These are phyloP conservation scores for Rhododendron kiyosumense DNA, from an alignment of 148 eudicot genomes.

Conservation along the genomic window DNA sequence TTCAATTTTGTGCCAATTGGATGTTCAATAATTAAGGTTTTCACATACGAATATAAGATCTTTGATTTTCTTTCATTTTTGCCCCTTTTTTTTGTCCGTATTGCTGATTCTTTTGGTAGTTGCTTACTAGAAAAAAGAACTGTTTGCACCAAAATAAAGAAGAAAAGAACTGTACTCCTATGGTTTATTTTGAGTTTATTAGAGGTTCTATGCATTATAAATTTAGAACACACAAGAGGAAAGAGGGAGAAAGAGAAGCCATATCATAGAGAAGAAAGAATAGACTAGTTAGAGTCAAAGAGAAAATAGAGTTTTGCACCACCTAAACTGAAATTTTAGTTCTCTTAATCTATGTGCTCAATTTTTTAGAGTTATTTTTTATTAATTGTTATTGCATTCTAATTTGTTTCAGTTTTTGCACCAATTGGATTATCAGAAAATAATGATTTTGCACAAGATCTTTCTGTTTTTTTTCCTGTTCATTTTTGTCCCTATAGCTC, in stretches of 20 bases:
- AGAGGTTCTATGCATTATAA: not conserved
- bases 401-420: no score
- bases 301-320: no score
- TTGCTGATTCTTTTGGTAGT: not conserved
- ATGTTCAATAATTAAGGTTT: no score
- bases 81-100: not conserved
- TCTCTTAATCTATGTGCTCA: no score
- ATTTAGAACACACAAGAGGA: not conserved
- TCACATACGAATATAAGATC: not conserved
- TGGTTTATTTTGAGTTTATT: not conserved
- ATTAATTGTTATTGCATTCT: no score
- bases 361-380: no score
- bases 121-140: not conserved
- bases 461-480: no score
- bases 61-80: not conserved
- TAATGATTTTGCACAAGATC: no score
- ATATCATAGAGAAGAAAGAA: not conserved
- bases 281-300: not conserved
- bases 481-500: not conserved
- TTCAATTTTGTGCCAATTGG: not conserved
- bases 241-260: not conserved
- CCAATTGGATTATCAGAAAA: no score
- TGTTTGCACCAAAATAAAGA: no score
- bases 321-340: no score
- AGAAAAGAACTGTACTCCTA: not conserved